Base-by-base conservation (phyloP, 345 rosid genomes). In the Gynandropsis gynandra region DNA sequence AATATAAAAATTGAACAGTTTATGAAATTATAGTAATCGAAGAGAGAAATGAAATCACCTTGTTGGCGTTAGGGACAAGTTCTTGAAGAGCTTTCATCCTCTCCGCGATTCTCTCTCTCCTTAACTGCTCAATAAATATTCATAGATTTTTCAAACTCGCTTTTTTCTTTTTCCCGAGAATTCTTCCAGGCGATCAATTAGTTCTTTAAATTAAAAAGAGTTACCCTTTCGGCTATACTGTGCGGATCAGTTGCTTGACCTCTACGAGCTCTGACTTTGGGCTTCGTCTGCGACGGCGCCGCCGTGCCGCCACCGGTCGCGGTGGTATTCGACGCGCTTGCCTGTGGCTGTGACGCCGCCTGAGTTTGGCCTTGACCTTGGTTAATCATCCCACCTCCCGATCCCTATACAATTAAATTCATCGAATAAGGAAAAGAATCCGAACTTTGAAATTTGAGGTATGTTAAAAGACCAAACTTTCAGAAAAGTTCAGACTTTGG, bases 171-270 rank as follows among this genome's bases (percentile, higher is more conserved):
- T 40, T 18, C 5, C 3, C 10, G 27, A 35, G 45, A 16, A 29
- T 40, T 43, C 39, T 24, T 24, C 45, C 40, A 41, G 29, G 4
- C 29, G 4, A 24, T 24, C 5, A 5, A 24, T 2, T 24, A 2
- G 5, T 24, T 24, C 29, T 2, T 24, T 27, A 13, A 2, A 0
- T 33, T 11, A 17, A 4, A 52, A 42, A 39, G 34, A 40, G 29
- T 24, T 24, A 92, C 98, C 62, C 98, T 72, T 71, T 92, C 98
- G 19, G 98, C 98, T 15, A 92, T 87, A 66, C 98, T 92, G 57
- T 92, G 98, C 14, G 98, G 98, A 61, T 87, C 98, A 58, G 98
- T 92, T 52, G 98, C 98, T 73, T 92, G 96, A 62, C 98, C 98
- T 71, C 98, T 77, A 52, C 96, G 64, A 45, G 98, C 98, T 72